These are phyloP conservation scores for Spergularia marina DNA, from an alignment of 148 eudicot species.

Conservation along the genomic window DNA sequence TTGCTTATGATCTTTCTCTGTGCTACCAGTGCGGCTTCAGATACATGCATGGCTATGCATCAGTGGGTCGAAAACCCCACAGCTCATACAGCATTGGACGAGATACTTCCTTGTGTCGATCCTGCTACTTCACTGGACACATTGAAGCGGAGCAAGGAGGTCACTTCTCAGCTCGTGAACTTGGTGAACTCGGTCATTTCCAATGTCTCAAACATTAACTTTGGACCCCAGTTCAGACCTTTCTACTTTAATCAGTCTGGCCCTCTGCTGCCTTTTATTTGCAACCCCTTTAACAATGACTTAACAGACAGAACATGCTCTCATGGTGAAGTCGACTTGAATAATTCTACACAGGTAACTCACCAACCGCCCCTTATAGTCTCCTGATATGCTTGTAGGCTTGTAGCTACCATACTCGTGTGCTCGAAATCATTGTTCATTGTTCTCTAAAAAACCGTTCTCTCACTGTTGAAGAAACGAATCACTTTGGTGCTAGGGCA, in stretches of 20 bases:
- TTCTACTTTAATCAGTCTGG: conserved; percentile 90
- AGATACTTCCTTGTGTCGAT: conserved; percentile 85
- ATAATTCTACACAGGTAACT: conserved; percentile 80
- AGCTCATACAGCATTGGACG: conserved; percentile 82
- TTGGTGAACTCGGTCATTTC: conserved; percentile 76
- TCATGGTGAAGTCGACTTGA: conserved; percentile 60
- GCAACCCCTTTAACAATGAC: conserved; percentile 72
- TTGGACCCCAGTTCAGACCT: conserved; percentile 58
- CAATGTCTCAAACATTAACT: conserved; percentile 74
- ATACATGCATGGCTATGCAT: conserved; percentile 77
- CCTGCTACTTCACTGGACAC: conserved; percentile 79
- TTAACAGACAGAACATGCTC: conserved; percentile 53
- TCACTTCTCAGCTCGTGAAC: conserved; percentile 65
- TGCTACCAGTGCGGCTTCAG: conserved; percentile 62
- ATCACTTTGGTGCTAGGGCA: too few species aligned
- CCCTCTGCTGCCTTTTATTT: conserved; percentile 61
- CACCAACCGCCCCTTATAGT: neutral
- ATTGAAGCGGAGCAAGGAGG: conserved; percentile 67
- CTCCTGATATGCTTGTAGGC: neutral
- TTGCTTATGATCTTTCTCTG: neutral
- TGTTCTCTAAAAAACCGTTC: too few species aligned
- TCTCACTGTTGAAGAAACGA: neutral
- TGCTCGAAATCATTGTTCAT: neutral
- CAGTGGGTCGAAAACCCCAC: conserved; percentile 82
- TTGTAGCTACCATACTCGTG: neutral